phyloP scores from a whole-genome alignment of 257 asterid species.

The Jaltomata sinuosa region DNA sequence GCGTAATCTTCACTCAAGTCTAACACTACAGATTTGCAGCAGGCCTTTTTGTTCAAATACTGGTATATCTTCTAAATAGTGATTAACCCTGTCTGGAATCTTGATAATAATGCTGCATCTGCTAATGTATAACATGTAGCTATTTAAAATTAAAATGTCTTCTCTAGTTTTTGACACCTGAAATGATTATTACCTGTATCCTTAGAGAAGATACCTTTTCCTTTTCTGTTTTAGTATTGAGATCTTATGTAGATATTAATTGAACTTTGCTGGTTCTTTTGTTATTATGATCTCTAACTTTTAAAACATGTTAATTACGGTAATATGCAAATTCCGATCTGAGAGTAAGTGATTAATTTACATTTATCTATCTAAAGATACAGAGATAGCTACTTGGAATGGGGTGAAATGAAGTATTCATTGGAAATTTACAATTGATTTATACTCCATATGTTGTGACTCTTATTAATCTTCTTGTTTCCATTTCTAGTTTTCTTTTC shows the following conservation, averaged over 20 bases:
- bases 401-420: not conserved
- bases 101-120: not conserved
- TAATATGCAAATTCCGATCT: not conserved
- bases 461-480: not conserved
- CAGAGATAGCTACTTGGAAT: not conserved
- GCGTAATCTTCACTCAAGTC: constrained; percentile 22
- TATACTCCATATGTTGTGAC: not conserved
- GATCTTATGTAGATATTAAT: not conserved
- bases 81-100: not conserved
- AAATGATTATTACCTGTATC: not conserved
- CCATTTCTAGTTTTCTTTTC: not conserved
- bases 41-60: constrained; percentile 62
- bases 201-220: not conserved
- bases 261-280: not conserved
- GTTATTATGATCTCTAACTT: not conserved
- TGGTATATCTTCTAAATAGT: constrained; percentile 32
- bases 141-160: not conserved
- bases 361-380: not conserved
- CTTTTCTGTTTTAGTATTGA: not conserved
- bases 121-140: not conserved
- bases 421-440: not conserved
- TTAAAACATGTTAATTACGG: not conserved
- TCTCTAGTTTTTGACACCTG: not conserved
- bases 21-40: constrained; percentile 33
- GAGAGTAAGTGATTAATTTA: not conserved